phyloP scores from a whole-genome alignment of 1,284 basidiomycete species.

The Cryptococcus sp. region DNA sequence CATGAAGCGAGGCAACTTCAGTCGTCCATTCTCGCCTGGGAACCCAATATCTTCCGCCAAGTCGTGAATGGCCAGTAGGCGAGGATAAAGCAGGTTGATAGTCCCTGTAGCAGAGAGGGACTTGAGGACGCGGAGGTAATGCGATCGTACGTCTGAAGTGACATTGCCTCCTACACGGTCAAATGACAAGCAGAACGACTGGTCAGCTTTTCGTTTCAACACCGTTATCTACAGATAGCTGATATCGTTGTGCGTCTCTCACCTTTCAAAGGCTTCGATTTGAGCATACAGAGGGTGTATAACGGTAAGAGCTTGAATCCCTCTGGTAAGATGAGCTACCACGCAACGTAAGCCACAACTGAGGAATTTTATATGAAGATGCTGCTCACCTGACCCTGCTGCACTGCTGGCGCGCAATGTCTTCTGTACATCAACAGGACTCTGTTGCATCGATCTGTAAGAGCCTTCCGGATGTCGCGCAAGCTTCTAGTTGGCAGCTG shows the following conservation, averaged over 20 bases:
- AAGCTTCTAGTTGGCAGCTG: constrained; percentile 66
- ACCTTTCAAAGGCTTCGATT: constrained; percentile 92
- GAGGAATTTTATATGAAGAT: background rate
- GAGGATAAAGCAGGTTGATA: constrained; percentile 85
- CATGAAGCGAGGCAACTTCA: constrained; percentile 77
- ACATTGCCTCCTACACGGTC: constrained; percentile 69
- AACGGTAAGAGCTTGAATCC: constrained; percentile 86
- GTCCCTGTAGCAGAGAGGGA: constrained; percentile 68
- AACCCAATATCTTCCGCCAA: constrained; percentile 72
- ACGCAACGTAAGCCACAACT: background rate
- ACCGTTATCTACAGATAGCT: background rate
- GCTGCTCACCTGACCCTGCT: constrained; percentile 70
- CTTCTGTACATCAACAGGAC: constrained; percentile 85
- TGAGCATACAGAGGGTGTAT: constrained; percentile 80
- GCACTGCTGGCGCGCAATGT: constrained; percentile 83
- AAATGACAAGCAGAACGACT: too few relatives aligned
- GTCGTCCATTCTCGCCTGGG: constrained; percentile 59
- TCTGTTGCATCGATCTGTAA: constrained; percentile 82
- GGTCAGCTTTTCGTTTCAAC: too few relatives aligned
- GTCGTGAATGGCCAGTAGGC: constrained; percentile 85
- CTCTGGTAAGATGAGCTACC: constrained; percentile 88
- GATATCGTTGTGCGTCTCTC: constrained; percentile 7
- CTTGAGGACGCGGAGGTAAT: constrained; percentile 75
- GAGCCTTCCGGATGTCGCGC: constrained; percentile 74
- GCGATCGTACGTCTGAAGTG: constrained; percentile 88